Conservation (phyloP, 805 yeast genomes). For the Barnettozyma pratensis region DNA sequence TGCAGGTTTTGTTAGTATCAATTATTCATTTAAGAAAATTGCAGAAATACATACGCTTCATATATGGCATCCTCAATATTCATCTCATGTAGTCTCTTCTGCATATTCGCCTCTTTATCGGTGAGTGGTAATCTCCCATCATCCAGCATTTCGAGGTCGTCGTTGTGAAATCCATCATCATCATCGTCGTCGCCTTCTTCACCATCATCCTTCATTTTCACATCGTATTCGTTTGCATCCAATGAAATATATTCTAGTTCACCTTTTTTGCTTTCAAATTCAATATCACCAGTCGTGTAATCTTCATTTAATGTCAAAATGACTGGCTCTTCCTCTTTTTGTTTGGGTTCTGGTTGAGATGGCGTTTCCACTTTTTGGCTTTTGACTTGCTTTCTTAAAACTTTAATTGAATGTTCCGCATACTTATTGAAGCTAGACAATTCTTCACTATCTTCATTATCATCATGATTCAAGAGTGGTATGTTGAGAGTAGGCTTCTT, state of each 20-base stretch:
- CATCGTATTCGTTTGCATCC: slow-evolving; percentile 7
- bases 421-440: no score
- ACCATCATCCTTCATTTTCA: slow-evolving; percentile 18
- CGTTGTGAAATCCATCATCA: slow-evolving; percentile 2
- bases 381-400: not conserved
- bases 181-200: slow-evolving; percentile 19
- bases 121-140: slow-evolving; percentile 26
- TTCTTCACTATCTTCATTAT: not conserved
- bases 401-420: no score
- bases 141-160: slow-evolving; percentile 12
- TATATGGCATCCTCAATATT: slow-evolving; percentile 32
- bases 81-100: slow-evolving; percentile 22
- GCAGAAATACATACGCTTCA: slow-evolving; percentile 20
- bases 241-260: slow-evolving; percentile 1
- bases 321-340: not conserved
- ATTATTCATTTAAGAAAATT: no score
- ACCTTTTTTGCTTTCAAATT: not conserved
- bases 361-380: not conserved
- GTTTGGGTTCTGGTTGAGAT: not conserved
- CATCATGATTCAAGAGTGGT: slow-evolving; percentile 7
- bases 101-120: slow-evolving; percentile 23
- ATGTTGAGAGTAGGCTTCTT: not conserved
- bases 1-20: slow-evolving; percentile 7
- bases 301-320: no score
- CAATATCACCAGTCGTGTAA: no score